Evolutionary conservation across 2,329 filamentous ascomycete species (phyloP).

Genomic region (Cladosporium sp.): DNA sequence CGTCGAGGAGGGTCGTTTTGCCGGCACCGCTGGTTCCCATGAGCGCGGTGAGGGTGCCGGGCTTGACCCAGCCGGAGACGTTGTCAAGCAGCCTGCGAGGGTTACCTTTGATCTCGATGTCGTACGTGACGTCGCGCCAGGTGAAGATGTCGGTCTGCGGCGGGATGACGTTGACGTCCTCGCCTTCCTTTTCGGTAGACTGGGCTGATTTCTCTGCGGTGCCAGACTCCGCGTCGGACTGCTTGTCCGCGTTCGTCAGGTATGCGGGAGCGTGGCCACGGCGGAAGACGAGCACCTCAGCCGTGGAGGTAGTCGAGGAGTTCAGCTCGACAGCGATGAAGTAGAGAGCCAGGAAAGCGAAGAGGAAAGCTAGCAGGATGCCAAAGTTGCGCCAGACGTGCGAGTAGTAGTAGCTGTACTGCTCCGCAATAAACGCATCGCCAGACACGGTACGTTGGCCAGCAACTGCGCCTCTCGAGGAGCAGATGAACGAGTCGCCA

Average conservation of each 20-base stretch:
- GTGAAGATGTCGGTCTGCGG: constrained; percentile 46
- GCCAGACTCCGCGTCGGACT: constrained; percentile 32
- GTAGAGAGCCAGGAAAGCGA: constrained; percentile 60
- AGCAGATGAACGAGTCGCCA: constrained; percentile 33
- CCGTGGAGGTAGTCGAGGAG: constrained; percentile 55
- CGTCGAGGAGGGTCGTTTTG: constrained; percentile 79
- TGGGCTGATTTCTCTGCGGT: constrained; percentile 24
- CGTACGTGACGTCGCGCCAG: constrained; percentile 46
- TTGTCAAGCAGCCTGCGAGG: constrained; percentile 41
- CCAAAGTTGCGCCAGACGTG: constrained; percentile 56
- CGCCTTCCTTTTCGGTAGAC: constrained; percentile 19
- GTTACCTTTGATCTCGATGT: constrained; percentile 43
- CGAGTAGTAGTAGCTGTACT: constrained; percentile 36
- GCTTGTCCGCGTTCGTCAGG: constrained; percentile 28
- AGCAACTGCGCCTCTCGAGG: constrained; percentile 32
- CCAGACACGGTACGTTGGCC: constrained; percentile 35
- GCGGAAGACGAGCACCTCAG: constrained; percentile 62
- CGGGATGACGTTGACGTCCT: constrained; percentile 33
- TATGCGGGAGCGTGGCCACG: constrained; percentile 38
- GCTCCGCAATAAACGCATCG: constrained; percentile 29
- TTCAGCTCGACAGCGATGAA: constrained; percentile 60
- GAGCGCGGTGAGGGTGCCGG: constrained; percentile 44
- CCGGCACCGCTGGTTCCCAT: constrained; percentile 61
- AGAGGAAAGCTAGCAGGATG: constrained; percentile 58
- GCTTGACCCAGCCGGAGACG: constrained; percentile 45